Percentiles rank a stretch among this genome's conserved stretches.
These are phyloP conservation scores for Penicillium cosmopolitanum DNA, from an alignment of 495 filamentous ascomycete genomes.

Conservation along the genomic window DNA sequence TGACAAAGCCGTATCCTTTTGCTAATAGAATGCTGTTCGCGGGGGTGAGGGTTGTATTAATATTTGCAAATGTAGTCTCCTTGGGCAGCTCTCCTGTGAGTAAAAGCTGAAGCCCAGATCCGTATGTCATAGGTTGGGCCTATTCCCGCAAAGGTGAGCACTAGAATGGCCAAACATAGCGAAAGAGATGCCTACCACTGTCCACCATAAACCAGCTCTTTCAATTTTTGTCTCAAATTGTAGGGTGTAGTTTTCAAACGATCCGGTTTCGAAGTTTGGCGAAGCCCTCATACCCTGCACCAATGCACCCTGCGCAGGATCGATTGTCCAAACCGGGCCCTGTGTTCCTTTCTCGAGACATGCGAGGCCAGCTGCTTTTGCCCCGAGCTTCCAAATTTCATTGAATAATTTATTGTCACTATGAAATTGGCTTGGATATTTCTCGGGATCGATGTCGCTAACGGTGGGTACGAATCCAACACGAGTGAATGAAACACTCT, in stretches of 20 bases:
- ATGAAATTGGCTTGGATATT: background rate
- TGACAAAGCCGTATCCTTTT: conserved; percentile 12
- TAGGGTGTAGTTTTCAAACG: conserved; percentile 8
- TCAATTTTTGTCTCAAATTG: conserved; percentile 11
- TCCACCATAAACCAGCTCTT: conserved; percentile 11
- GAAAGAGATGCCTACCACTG: conserved; percentile 4
- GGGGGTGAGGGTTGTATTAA: conserved; percentile 4
- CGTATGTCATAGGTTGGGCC: conserved; percentile 1
- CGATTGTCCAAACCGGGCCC: background rate
- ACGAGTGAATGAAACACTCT: background rate
- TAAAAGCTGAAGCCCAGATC: conserved; percentile 9
- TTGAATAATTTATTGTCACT: conserved; percentile 5
- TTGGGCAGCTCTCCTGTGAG: conserved; percentile 7
- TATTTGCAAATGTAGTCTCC: conserved; percentile 7
- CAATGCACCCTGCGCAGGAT: conserved; percentile 11
- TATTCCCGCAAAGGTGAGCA: background rate
- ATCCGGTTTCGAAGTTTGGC: conserved; percentile 2
- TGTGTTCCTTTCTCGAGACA: conserved; percentile 11
- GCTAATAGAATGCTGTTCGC: conserved; percentile 9
- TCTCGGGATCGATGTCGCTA: background rate
- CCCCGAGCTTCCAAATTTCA: conserved; percentile 10
- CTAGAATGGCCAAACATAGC: background rate
- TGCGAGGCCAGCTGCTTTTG: conserved; percentile 11
- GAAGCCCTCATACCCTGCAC: conserved; percentile 3
- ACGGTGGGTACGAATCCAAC: conserved; percentile 5